Evolutionary conservation across 2,329 filamentous ascomycete species (phyloP), one percentile per base, ranked within the genome.

Genomic region (Phaeophleospora eucalypticola): DNA sequence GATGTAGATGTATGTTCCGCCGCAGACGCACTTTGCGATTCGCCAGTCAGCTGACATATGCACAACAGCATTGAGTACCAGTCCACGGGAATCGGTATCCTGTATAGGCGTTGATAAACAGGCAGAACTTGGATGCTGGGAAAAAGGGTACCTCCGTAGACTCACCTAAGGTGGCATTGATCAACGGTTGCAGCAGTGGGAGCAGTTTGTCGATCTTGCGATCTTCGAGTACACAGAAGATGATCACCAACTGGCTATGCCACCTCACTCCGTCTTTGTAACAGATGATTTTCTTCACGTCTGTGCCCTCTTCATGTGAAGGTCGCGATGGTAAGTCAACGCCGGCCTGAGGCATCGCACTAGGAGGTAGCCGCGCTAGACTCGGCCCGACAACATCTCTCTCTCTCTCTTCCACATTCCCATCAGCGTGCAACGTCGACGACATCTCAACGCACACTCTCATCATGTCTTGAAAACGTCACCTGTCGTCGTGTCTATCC

Each of bases 1-100:
- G 89, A 82, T 56, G 70, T 77, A 41, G 80, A 82, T 54, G 49
- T 52, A 40, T 47, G 49, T 51, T 12, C 44, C 29, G 33, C 39
- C 32, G 32, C 33, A 35, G 24, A 19, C 41, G 27, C 44, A 35
- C 14, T 24, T 15, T 7, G 32, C 46, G 20, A 38, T 15, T 18
- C 35, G 36, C 12, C 46, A 43, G 43, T 46, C 44, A 54, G 53
- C 53, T 53, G 46, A 54, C 48, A 34, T 36, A 43, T 36, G 36
- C 39, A 38, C 29, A 42, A 43, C 36, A 56, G 53, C 53, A 56
- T 52, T 56, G 48, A 53, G 16, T 19, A 16, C 15, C 8, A 29
- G 6, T 29, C 7, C 7, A 29, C 24, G 24, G 24, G 24, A 29
- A 6, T 6, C 24, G 24, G 12, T 29, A 12, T 6, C 24, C 12